Evolutionary conservation across 495 filamentous ascomycete genomes (phyloP).

Genomic region (Aspergillus wentii): DNA sequence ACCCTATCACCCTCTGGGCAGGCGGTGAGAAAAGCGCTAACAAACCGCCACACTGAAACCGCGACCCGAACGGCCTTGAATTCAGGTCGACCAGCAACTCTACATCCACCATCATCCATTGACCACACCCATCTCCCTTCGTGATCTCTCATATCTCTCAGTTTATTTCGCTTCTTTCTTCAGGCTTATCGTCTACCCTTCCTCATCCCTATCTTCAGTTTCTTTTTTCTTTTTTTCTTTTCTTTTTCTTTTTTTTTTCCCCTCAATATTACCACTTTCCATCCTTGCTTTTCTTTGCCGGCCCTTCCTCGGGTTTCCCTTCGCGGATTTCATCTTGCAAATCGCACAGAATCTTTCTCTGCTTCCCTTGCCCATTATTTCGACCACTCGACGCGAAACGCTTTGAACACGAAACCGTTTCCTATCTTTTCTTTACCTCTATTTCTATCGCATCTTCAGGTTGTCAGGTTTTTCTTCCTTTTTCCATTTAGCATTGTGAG

Average conservation of each 20-base stretch:
- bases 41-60: no score
- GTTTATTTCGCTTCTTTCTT: constrained; percentile 6
- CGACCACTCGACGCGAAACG: constrained; percentile 5
- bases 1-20: no score
- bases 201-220: constrained; percentile 4
- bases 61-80: no score
- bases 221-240: constrained; percentile 7
- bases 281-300: no score
- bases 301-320: constrained; percentile 7
- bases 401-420: constrained; percentile 3
- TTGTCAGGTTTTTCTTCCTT: constrained; percentile 16
- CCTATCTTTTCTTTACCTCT: constrained; percentile 15
- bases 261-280: neutral
- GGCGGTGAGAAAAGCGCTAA: no score
- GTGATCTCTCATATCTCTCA: constrained; percentile 10
- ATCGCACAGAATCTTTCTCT: constrained; percentile 28
- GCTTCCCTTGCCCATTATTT: constrained; percentile 10
- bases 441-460: constrained; percentile 15
- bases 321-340: constrained; percentile 14
- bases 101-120: neutral
- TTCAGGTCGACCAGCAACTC: neutral
- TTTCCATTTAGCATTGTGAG: constrained; percentile 34
- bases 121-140: constrained; percentile 1
- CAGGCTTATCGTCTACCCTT: constrained; percentile 1
- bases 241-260: constrained; percentile 1